phyloP scores from a whole-genome alignment of 768 basidiomycete genomes.

The Gautieria morchelliformis region DNA sequence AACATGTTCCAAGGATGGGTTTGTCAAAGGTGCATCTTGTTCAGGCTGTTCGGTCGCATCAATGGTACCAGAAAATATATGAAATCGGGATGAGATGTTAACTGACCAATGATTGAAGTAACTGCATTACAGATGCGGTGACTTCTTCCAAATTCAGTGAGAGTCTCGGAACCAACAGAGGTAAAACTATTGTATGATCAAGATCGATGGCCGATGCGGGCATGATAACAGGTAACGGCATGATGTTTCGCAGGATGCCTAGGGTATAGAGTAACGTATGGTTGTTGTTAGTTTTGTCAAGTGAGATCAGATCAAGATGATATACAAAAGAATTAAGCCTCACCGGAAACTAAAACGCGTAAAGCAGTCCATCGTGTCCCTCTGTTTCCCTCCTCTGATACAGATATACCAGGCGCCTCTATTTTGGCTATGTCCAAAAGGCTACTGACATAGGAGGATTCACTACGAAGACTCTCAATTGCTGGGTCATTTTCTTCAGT shows the following conservation, averaged over 20 bases:
- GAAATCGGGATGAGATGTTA: neutral
- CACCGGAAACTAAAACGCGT: constrained; percentile 66
- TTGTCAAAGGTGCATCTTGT: constrained; percentile 43
- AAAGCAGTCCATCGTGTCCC: constrained; percentile 40
- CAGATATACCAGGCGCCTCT: constrained; percentile 14
- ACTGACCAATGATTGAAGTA: constrained; percentile 34
- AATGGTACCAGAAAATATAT: neutral
- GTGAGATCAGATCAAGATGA: neutral
- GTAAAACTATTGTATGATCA: constrained; percentile 63
- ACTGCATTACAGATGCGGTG: constrained; percentile 35
- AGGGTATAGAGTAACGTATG: neutral
- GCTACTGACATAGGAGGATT: constrained; percentile 53
- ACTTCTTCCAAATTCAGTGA: constrained; percentile 24
- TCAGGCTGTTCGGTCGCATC: constrained; percentile 17
- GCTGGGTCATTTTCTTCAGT: constrained; percentile 84
- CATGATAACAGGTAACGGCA: constrained; percentile 64
- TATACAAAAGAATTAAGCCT: constrained; percentile 10
- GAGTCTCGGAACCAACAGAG: constrained; percentile 59
- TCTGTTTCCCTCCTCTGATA: constrained; percentile 25
- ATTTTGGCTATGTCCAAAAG: constrained; percentile 52
- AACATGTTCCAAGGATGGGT: constrained; percentile 49
- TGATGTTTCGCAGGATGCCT: constrained; percentile 73
- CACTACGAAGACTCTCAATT: constrained; percentile 50
- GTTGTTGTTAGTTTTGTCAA: neutral
- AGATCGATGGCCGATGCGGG: constrained; percentile 53